These are phyloP conservation scores for Penicillium sp. DNA, from an alignment of 2,329 filamentous ascomycete species.

Conservation along the genomic window DNA sequence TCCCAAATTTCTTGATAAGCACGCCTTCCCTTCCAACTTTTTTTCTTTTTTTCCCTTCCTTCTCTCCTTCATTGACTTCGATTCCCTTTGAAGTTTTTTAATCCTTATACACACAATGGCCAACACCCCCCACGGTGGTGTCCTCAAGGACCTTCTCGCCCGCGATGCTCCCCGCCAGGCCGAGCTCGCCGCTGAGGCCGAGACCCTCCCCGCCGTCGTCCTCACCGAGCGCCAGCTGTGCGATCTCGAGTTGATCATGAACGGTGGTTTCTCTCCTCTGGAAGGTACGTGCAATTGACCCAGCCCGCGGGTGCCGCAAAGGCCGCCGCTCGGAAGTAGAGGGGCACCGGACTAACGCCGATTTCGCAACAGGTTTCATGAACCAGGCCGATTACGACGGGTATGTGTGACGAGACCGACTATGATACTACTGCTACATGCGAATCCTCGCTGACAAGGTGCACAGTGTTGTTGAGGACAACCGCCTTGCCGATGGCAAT, in stretches of 20 bases:
- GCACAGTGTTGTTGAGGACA: constrained; percentile 78
- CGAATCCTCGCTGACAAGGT: constrained; percentile 14
- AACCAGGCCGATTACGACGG: constrained; percentile 95
- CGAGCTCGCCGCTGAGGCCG: constrained; percentile 80
- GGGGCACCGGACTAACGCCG: constrained; percentile 20
- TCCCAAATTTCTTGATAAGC: constrained; percentile 12
- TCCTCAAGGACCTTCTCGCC: constrained; percentile 96
- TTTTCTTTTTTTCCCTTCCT: constrained; percentile 5
- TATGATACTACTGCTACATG: not conserved
- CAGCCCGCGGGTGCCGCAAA: not conserved
- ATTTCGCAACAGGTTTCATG: constrained; percentile 73
- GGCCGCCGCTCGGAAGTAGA: not conserved
- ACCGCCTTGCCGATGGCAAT: constrained; percentile 82
- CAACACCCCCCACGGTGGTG: constrained; percentile 74
- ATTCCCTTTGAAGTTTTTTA: constrained; percentile 8
- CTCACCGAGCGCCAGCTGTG: constrained; percentile 94
- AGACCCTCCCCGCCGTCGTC: constrained; percentile 78
- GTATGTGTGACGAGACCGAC: constrained; percentile 52
- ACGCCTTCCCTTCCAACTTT: not conserved
- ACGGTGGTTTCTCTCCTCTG: constrained; percentile 94
- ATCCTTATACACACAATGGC: constrained; percentile 42
- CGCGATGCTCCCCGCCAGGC: constrained; percentile 82
- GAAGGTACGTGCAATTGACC: constrained; percentile 69
- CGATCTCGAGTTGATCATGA: constrained; percentile 95
- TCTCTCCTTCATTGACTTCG: not conserved